Conservation (phyloP, 345 rosid genomes). For the Tarenaya hassleriana region DNA sequence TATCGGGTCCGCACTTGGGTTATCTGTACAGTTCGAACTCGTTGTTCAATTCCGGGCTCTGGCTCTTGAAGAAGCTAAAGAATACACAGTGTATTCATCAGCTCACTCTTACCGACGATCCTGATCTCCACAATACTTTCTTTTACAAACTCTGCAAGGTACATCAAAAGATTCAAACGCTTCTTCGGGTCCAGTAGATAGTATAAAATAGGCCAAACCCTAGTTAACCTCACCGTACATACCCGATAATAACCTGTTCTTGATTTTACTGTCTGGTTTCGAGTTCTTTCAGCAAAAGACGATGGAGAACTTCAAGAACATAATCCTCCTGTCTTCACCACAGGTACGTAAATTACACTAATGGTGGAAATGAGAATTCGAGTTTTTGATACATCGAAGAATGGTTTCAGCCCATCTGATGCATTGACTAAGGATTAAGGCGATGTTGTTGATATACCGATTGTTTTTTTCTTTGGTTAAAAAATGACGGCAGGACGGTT, state of each 20-base stretch:
- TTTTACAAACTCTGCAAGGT: conserved; percentile 87
- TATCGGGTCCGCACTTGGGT: conserved; percentile 95
- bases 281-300: conserved; percentile 69
- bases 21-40: conserved; percentile 92
- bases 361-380: too few species aligned
- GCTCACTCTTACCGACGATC: conserved; percentile 90
- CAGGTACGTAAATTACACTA: too few species aligned
- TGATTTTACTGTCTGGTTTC: background rate
- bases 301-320: conserved; percentile 62
- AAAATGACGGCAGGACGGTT: conserved; percentile 99
- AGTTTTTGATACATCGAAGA: too few species aligned
- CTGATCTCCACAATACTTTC: conserved; percentile 70
- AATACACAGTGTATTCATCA: conserved; percentile 91
- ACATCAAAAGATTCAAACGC: conserved; percentile 4
- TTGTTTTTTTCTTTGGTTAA: too few species aligned
- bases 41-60: conserved; percentile 85
- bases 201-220: background rate
- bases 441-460: too few species aligned
- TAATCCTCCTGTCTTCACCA: conserved; percentile 79
- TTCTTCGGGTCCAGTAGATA: conserved; percentile 3
- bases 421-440: too few species aligned
- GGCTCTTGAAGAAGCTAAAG: conserved; percentile 88
- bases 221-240: background rate
- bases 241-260: too few species aligned
- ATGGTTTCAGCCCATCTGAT: too few species aligned